Evolutionary conservation across 2,329 filamentous ascomycete genomes (phyloP).

Genomic region (Malbranchea zuffiana): DNA sequence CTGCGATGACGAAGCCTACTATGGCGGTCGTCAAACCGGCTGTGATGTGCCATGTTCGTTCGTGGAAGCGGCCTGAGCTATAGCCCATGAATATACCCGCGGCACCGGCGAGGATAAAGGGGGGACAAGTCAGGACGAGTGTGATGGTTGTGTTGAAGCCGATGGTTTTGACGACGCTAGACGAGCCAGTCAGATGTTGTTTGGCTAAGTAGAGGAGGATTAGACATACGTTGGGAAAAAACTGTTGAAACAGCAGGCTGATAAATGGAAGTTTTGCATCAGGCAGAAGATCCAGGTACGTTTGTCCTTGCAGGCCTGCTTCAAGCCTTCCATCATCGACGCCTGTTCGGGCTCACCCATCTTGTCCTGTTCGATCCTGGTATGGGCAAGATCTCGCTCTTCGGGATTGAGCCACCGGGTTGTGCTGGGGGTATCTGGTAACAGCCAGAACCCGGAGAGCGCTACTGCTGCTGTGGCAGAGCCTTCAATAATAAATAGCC

Average conservation of each 20-base stretch:
- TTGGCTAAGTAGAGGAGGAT: slow-evolving; percentile 18
- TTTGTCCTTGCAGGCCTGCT: slow-evolving; percentile 41
- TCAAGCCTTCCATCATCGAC: slow-evolving; percentile 39
- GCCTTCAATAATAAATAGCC: slow-evolving; percentile 18
- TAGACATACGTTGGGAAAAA: slow-evolving; percentile 27
- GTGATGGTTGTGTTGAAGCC: slow-evolving; percentile 40
- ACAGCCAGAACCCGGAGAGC: slow-evolving; percentile 14
- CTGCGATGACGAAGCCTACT: slow-evolving; percentile 24
- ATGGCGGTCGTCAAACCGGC: slow-evolving; percentile 19
- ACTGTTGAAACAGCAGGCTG: slow-evolving; percentile 41
- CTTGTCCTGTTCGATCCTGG: slow-evolving; percentile 42
- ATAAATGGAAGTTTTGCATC: slow-evolving; percentile 48
- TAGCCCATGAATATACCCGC: slow-evolving; percentile 40
- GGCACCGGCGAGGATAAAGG: slow-evolving; percentile 41
- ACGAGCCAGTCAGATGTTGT: slow-evolving; percentile 39
- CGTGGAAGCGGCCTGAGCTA: slow-evolving; percentile 38
- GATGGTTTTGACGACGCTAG: slow-evolving; percentile 40
- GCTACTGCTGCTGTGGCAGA: slow-evolving; percentile 12
- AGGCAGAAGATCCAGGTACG: slow-evolving; percentile 44
- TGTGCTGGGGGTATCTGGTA: slow-evolving; percentile 15
- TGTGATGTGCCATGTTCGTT: slow-evolving; percentile 25
- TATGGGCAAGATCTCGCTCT: slow-evolving; percentile 36
- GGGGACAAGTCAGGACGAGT: slow-evolving; percentile 41
- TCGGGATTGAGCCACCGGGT: slow-evolving; percentile 14
- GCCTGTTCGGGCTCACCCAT: slow-evolving; percentile 39